Percentiles rank a stretch among this genome's conserved stretches.
Conservation (phyloP, 139 green algal species). For the Pseudopediastrum boryanum region DNA sequence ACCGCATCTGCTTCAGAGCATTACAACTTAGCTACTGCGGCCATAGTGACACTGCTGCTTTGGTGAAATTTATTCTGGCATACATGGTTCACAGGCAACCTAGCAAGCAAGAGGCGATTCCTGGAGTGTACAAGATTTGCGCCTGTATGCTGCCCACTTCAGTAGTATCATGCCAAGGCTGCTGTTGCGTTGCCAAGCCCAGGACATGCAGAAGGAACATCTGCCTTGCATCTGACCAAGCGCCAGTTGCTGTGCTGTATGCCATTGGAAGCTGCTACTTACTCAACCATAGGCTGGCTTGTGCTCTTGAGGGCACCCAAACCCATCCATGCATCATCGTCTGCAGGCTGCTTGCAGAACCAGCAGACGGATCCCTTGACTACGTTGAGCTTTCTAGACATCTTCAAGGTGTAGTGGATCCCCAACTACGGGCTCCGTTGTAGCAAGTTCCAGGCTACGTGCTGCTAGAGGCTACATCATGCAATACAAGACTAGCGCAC, state of each 20-base stretch:
- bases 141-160: neutral
- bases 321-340: constrained; percentile 23
- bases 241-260: neutral
- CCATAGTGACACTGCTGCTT: no score
- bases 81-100: no score
- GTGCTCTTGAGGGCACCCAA: constrained; percentile 24
- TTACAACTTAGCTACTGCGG: no score
- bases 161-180: no score
- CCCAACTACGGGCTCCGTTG: no score
- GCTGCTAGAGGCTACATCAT: no score
- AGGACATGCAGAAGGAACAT: neutral
- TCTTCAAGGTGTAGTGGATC: no score
- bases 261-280: neutral
- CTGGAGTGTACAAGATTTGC: neutral
- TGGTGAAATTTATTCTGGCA: no score
- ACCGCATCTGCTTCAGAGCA: no score
- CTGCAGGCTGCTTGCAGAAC: constrained; percentile 36
- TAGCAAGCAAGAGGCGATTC: neutral
- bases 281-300: constrained; percentile 18
- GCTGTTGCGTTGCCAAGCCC: neutral
- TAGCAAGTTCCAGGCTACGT: no score
- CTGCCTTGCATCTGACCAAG: neutral
- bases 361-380: constrained; percentile 33
- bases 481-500: no score
- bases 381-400: neutral